Percentiles rank a stretch among this genome's conserved stretches.
phyloP scores from a whole-genome alignment of 179 eudicot genomes.

The Carnegiea gigantea region DNA sequence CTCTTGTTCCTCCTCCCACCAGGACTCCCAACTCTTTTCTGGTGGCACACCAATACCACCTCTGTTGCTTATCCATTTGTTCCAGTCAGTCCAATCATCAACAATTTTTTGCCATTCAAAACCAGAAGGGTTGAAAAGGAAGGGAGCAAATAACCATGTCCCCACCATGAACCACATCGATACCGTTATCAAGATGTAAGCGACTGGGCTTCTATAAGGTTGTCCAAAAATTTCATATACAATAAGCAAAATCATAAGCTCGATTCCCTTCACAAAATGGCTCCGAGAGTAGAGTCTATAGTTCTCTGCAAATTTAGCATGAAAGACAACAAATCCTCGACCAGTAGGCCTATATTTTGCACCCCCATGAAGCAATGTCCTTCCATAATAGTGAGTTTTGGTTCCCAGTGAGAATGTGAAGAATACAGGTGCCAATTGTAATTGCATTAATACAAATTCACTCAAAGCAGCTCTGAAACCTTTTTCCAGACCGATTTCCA shows the following conservation, averaged over 20 bases:
- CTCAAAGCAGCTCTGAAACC: slow-evolving; percentile 83
- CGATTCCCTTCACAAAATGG: slow-evolving; percentile 94
- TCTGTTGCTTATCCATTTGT: slow-evolving; percentile 72
- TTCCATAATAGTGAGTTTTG: slow-evolving; percentile 78
- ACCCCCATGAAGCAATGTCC: slow-evolving; percentile 91
- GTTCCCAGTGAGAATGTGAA: slow-evolving; percentile 91
- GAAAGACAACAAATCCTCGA: slow-evolving; percentile 91
- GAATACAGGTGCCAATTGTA: slow-evolving; percentile 82
- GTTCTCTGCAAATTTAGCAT: slow-evolving; percentile 89
- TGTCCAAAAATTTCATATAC: slow-evolving; percentile 75
- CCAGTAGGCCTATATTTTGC: slow-evolving; percentile 88
- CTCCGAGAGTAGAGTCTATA: slow-evolving; percentile 88
- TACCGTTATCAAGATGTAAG: slow-evolving; percentile 62
- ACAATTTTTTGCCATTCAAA: slow-evolving; percentile 96
- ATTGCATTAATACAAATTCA: slow-evolving; percentile 76
- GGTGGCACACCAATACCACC: slow-evolving; percentile 94
- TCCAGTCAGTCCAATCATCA: slow-evolving; percentile 93
- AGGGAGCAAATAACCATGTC: slow-evolving; percentile 86
- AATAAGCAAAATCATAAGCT: slow-evolving; percentile 76
- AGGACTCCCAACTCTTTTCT: slow-evolving; percentile 93
- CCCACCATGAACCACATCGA: slow-evolving; percentile 92
- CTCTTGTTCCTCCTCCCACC: slow-evolving; percentile 98
- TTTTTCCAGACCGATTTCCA: slow-evolving; percentile 89
- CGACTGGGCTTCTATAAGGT: slow-evolving; percentile 47
- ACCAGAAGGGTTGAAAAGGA: slow-evolving; percentile 89